Percentiles rank a stretch among this genome's conserved stretches.
These are phyloP conservation scores for Nicotiana otophora DNA, from an alignment of 257 asterid species.

Conservation along the genomic window DNA sequence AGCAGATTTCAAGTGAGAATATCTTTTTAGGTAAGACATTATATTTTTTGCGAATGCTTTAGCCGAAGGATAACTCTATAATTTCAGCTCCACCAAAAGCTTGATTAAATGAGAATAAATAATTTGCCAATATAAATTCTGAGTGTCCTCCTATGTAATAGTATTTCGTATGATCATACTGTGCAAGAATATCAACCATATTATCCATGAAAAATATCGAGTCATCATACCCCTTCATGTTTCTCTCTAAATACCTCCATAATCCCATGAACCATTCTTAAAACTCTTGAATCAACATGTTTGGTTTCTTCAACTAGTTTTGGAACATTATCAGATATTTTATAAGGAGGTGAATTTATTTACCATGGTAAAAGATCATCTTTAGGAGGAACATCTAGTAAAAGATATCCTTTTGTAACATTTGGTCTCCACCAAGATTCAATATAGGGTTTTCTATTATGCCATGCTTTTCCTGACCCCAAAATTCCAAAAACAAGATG, in stretches of 20 bases:
- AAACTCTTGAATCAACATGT: slow-evolving; percentile 1
- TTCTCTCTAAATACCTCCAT: slow-evolving; percentile 27
- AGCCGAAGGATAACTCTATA: slow-evolving; percentile 28
- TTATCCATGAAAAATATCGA: neutral
- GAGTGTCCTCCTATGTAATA: slow-evolving; percentile 27
- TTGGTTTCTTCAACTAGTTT: slow-evolving; percentile 1
- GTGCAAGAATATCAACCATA: neutral
- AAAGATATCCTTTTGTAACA: slow-evolving; percentile 17
- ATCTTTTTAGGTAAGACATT: slow-evolving; percentile 22
- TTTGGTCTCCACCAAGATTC: slow-evolving; percentile 39
- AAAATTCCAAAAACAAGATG: slow-evolving; percentile 25
- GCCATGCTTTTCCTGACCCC: slow-evolving; percentile 28
- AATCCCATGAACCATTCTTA: slow-evolving; percentile 28
- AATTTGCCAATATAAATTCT: slow-evolving; percentile 9
- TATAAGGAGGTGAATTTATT: slow-evolving; percentile 17
- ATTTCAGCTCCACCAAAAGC: slow-evolving; percentile 35
- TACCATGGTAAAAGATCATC: slow-evolving; percentile 27
- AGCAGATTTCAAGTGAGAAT: slow-evolving; percentile 11
- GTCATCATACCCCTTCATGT: neutral
- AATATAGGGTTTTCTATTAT: slow-evolving; percentile 14
- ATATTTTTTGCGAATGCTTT: slow-evolving; percentile 14
- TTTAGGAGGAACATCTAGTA: slow-evolving; percentile 17
- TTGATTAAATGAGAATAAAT: slow-evolving; percentile 16
- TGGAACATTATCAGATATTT: slow-evolving; percentile 13
- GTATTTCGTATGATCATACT: slow-evolving; percentile 26